Evolutionary conservation across 805 yeast species (phyloP), one percentile per base, ranked within the genome.

Genomic region (Monosporozyma solicola): DNA sequence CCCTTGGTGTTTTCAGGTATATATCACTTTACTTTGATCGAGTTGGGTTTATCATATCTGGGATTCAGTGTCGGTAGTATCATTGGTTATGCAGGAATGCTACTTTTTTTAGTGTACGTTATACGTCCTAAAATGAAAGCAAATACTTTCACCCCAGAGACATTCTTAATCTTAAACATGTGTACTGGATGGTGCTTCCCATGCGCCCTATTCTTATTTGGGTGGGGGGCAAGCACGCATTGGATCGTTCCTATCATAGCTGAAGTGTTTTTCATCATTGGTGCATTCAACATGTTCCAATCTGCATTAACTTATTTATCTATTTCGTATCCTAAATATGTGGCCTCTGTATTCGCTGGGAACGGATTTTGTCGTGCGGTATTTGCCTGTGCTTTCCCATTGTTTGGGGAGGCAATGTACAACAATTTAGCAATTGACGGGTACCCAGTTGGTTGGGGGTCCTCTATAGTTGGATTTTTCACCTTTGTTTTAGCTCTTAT

Each of bases 401-500:
- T 85, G 50, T 84, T 85, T 65, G 85, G 86, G 5, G 62, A 72
- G 41, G 78, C 79, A 33, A 74, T 85, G 79, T 85, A 76, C 62
- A 67, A 72, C 52, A 76, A 79, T 58, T 68, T 79, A 52, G 76
- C 74, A 6, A 74, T 75, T 48, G 67, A 66, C 1, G 74, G 71
- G 44, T 82, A 70, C 61, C 85, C 85, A 1, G 80, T 78, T 16
- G 84, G 74, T 3, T 82, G 84, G 84, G 85, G 84, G 2, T 67
- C 77, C 2, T 71, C 78, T 6, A 55, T 80, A 11, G 61, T 79
- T 47, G 83, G 77, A 0, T 77, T 78, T 56, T 58, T 78, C 41
- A 60, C 74, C 2, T 44, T 75, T 32, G 76, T 63, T 0, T 64
- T 81, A 70, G 68, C 77, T 29, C 61, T 69, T 3, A 75, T 80